These are phyloP conservation scores for Pyrenophora teres DNA, from an alignment of 2,329 filamentous ascomycete species.

Conservation along the genomic window DNA sequence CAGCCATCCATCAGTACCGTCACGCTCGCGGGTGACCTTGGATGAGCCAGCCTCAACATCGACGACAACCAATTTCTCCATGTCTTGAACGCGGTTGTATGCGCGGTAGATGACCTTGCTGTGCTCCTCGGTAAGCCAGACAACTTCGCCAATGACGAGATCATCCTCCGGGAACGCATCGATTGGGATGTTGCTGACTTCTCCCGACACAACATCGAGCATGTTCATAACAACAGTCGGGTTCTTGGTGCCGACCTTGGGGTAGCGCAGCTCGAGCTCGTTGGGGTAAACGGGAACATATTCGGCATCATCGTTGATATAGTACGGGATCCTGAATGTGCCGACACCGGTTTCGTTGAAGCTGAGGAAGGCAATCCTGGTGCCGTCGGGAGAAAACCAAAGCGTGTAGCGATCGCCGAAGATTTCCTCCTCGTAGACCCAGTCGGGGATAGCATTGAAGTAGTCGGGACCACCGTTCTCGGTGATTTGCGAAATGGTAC, in stretches of 20 bases:
- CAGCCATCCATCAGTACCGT: slow-evolving; percentile 66
- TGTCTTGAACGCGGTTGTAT: slow-evolving; percentile 71
- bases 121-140: slow-evolving; percentile 68
- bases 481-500: slow-evolving; percentile 62
- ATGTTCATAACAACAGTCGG: slow-evolving; percentile 67
- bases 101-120: slow-evolving; percentile 66
- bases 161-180: slow-evolving; percentile 65
- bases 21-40: slow-evolving; percentile 59
- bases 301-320: slow-evolving; percentile 62
- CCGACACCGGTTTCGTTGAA: slow-evolving; percentile 70
- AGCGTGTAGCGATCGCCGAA: slow-evolving; percentile 57
- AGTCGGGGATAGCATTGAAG: slow-evolving; percentile 67
- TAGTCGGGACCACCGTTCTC: slow-evolving; percentile 63
- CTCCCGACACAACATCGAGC: slow-evolving; percentile 57
- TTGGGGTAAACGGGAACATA: slow-evolving; percentile 64
- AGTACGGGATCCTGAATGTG: slow-evolving; percentile 69
- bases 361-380: slow-evolving; percentile 60
- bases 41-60: slow-evolving; percentile 56
- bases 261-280: slow-evolving; percentile 68
- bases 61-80: slow-evolving; percentile 65
- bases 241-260: slow-evolving; percentile 71
- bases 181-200: slow-evolving; percentile 56
- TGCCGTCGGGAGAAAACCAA: slow-evolving; percentile 63
- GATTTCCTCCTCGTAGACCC: slow-evolving; percentile 67
- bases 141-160: slow-evolving; percentile 68